These are phyloP conservation scores for Syncephalastrum monosporum DNA, from an alignment of 371 early-diverging fungal species.

Conservation along the genomic window DNA sequence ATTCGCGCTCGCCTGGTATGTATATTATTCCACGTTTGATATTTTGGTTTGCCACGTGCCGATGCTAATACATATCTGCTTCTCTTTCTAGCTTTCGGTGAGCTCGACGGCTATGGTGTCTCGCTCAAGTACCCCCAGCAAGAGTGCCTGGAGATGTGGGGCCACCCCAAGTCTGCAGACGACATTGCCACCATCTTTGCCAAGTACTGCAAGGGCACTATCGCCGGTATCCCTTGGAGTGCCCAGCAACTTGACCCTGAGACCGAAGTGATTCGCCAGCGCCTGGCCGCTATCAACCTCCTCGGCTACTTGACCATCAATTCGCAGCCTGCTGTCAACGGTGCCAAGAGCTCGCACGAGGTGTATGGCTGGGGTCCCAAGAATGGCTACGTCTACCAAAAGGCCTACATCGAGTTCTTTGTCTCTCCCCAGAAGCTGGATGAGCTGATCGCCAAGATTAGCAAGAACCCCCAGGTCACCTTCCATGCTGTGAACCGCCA, in stretches of 20 bases:
- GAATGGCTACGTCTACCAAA: slow-evolving; percentile 96
- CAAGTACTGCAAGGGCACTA: slow-evolving; percentile 75
- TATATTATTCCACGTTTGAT: no score
- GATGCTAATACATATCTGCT: background rate
- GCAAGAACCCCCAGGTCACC: slow-evolving; percentile 69
- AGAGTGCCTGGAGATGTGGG: slow-evolving; percentile 79
- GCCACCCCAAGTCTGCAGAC: slow-evolving; percentile 58
- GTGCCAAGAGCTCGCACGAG: slow-evolving; percentile 76
- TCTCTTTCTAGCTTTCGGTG: slow-evolving; percentile 68
- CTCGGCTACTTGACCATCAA: slow-evolving; percentile 93
- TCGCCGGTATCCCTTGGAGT: slow-evolving; percentile 91
- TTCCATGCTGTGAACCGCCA: slow-evolving; percentile 90
- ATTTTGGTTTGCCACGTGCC: background rate
- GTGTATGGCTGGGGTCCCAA: slow-evolving; percentile 96
- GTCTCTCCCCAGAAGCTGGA: slow-evolving; percentile 73
- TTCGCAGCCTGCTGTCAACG: slow-evolving; percentile 95
- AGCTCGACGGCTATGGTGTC: slow-evolving; percentile 89
- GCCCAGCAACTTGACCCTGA: slow-evolving; percentile 84
- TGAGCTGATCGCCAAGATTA: slow-evolving; percentile 67
- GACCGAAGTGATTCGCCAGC: slow-evolving; percentile 72
- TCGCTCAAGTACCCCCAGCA: slow-evolving; percentile 69
- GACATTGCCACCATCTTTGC: slow-evolving; percentile 81
- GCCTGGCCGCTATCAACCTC: slow-evolving; percentile 72
- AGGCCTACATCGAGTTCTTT: slow-evolving; percentile 97
- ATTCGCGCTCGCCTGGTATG: slow-evolving; percentile 79